A percentile compares a stretch with the other conserved stretches of the same genome.
phyloP scores from a whole-genome alignment of 2,329 filamentous ascomycete genomes.

The Lasiodiplodia sp. region DNA sequence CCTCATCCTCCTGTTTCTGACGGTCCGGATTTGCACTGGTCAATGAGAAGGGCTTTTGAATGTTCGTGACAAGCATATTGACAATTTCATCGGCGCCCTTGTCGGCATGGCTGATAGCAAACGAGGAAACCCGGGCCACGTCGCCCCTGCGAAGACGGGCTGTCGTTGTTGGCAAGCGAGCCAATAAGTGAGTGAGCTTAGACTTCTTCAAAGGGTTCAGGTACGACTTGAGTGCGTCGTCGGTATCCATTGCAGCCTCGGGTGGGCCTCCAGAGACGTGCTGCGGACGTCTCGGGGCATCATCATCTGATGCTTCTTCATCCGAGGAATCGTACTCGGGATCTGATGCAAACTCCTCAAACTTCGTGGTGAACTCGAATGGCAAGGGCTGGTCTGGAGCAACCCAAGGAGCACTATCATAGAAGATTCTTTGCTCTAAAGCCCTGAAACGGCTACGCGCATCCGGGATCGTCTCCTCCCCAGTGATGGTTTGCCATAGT shows the following conservation, averaged over 20 bases:
- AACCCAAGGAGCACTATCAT: conserved; percentile 79
- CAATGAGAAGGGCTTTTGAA: conserved; percentile 77
- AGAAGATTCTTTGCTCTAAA: conserved; percentile 59
- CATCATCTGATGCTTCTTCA: conserved; percentile 74
- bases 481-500: conserved; percentile 84
- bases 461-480: conserved; percentile 45
- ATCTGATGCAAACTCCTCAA: conserved; percentile 84
- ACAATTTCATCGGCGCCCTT: conserved; percentile 89
- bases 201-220: conserved; percentile 85
- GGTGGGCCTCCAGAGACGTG: conserved; percentile 52
- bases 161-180: conserved; percentile 78
- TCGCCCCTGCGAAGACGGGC: conserved; percentile 82
- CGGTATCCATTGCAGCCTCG: conserved; percentile 34
- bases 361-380: conserved; percentile 78
- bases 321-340: conserved; percentile 87
- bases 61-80: conserved; percentile 83
- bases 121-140: conserved; percentile 82
- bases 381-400: conserved; percentile 74
- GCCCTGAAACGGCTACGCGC: conserved; percentile 44
- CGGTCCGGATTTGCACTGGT: conserved; percentile 72
- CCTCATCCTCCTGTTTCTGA: conserved; percentile 47
- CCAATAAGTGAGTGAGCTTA: conserved; percentile 83
- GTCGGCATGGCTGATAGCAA: conserved; percentile 87
- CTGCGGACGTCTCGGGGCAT: conserved; percentile 52
- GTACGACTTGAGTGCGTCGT: conserved; percentile 65